Evolutionary conservation across 1,284 basidiomycete genomes (phyloP).

Genomic region (Wolfiporia cocos): DNA sequence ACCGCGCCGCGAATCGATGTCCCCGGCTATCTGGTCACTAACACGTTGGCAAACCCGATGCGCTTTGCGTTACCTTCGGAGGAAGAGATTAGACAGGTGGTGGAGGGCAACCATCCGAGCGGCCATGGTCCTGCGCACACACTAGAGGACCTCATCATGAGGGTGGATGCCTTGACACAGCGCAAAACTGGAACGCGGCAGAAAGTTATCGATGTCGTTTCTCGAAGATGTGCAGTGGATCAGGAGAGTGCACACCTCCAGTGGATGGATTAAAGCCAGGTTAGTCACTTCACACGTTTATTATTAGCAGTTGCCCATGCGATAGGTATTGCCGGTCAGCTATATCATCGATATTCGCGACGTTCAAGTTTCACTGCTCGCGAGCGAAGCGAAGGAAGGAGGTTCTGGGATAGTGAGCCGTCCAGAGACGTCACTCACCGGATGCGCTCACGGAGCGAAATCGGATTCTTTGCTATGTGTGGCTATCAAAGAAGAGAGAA

Average conservation of each 20-base stretch:
- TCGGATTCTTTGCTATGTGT: no score
- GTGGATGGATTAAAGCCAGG: slow-evolving; percentile 56
- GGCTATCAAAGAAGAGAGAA: no score
- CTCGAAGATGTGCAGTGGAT: slow-evolving; percentile 51
- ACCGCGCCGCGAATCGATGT: slow-evolving; percentile 44
- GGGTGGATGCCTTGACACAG: slow-evolving; percentile 38
- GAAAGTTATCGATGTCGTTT: slow-evolving; percentile 70
- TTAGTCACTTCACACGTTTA: no score
- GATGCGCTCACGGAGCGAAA: no score
- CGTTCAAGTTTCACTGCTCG: no score
- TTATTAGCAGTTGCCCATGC: no score
- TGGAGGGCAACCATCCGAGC: slow-evolving; percentile 56
- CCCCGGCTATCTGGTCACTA: slow-evolving; percentile 27
- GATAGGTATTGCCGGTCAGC: no score
- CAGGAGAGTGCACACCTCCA: slow-evolving; percentile 50
- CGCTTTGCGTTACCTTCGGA: slow-evolving; percentile 65
- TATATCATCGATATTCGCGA: no score
- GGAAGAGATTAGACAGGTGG: slow-evolving; percentile 53
- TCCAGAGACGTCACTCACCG: no score
- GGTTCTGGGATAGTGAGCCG: no score
- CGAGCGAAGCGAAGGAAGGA: no score
- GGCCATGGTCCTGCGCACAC: slow-evolving; percentile 54
- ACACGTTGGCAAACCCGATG: slow-evolving; percentile 35
- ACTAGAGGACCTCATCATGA: slow-evolving; percentile 52
- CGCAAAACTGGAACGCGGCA: slow-evolving; percentile 68